Conservation (phyloP, 148 eudicot species). For the Diospyros kaki region DNA sequence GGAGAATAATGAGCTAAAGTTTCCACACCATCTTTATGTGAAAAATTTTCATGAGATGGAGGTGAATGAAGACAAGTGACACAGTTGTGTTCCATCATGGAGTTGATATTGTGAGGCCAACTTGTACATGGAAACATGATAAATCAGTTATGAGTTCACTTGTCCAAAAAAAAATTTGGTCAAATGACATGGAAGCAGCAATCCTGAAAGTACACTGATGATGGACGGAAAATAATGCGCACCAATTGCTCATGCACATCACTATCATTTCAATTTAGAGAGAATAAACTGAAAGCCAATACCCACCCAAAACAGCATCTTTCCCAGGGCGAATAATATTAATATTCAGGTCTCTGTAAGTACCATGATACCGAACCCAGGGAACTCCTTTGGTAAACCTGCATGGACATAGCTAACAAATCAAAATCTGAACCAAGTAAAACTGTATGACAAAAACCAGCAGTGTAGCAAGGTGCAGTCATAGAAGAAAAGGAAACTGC, state of each 20-base stretch:
- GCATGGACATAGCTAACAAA: slow-evolving; percentile 18
- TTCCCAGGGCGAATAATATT: slow-evolving; percentile 90
- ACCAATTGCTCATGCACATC: not conserved
- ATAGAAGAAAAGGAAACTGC: not conserved
- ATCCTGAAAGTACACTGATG: not conserved
- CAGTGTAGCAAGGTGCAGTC: not conserved
- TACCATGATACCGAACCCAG: slow-evolving; percentile 85
- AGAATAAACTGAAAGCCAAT: slow-evolving; percentile 7
- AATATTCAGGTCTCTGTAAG: slow-evolving; percentile 66
- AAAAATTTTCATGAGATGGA: too few relatives aligned
- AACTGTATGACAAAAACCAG: not conserved
- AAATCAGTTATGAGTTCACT: not conserved
- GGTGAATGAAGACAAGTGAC: too few relatives aligned
- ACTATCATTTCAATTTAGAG: not conserved
- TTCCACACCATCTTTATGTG: too few relatives aligned
- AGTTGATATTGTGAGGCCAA: too few relatives aligned
- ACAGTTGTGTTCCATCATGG: too few relatives aligned
- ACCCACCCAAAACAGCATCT: slow-evolving; percentile 71
- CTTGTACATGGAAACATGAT: too few relatives aligned
- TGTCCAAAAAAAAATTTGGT: not conserved
- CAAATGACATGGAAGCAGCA: not conserved
- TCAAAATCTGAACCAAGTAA: not conserved
- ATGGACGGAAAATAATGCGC: not conserved
- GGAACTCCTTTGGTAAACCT: slow-evolving; percentile 92
- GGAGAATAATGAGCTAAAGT: too few relatives aligned